phyloP scores from a whole-genome alignment of 1,139 yeast species.

The Kazachstania sp. region DNA sequence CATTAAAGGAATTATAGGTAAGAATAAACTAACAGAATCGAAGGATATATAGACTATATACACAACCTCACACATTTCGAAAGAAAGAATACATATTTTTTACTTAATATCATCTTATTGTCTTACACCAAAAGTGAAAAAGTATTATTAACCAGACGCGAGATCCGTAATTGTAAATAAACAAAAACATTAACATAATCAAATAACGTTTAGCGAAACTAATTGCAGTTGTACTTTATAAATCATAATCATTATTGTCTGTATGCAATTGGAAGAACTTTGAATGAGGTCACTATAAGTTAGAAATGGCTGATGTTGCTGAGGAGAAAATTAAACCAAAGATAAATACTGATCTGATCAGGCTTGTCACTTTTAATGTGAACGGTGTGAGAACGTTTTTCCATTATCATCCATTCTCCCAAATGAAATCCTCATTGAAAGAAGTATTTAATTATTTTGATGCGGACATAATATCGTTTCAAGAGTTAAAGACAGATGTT shows the following conservation, averaged over 20 bases:
- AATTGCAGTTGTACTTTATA: no score
- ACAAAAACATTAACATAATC: no score
- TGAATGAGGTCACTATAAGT: no score
- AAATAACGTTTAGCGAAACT: no score
- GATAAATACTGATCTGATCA: constrained; percentile 8
- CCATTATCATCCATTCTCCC: constrained; percentile 78
- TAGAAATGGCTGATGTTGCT: not conserved
- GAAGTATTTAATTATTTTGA: constrained; percentile 45
- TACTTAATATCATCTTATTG: no score
- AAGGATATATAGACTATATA: constrained; percentile 10
- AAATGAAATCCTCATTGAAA: constrained; percentile 38
- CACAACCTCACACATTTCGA: not conserved
- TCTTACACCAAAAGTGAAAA: no score
- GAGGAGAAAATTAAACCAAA: not conserved
- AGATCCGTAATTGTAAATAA: no score
- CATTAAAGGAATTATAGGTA: constrained; percentile 16
- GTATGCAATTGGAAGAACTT: no score
- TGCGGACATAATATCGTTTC: constrained; percentile 74
- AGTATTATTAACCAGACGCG: no score
- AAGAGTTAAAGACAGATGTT: constrained; percentile 64
- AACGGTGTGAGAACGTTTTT: constrained; percentile 76
- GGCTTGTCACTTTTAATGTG: constrained; percentile 71
- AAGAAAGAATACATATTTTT: not conserved
- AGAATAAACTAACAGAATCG: constrained; percentile 10
- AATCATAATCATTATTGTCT: no score